Conservation (phyloP, 2,329 filamentous ascomycete species). For the Venturia pyrina region DNA sequence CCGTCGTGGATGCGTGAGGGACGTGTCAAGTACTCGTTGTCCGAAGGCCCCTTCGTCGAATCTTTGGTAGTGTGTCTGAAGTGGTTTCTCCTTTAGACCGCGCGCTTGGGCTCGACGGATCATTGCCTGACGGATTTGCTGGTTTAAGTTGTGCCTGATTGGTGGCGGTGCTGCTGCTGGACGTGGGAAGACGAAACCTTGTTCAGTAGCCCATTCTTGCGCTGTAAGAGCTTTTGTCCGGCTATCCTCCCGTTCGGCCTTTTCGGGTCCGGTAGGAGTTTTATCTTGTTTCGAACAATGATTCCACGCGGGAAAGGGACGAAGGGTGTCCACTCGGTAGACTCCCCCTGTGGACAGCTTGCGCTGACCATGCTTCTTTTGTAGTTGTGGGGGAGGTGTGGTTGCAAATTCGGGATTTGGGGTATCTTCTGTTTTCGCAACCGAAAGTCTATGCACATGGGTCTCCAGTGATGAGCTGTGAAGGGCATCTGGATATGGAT, state of each 20-base stretch:
- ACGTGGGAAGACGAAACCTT: not conserved
- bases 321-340: not conserved
- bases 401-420: not conserved
- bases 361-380: not conserved
- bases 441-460: conserved; percentile 3
- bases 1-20: not conserved
- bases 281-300: not conserved
- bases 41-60: not conserved
- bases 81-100: not conserved
- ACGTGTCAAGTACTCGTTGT: not conserved
- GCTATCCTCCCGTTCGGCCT: not conserved
- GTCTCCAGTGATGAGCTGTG: conserved; percentile 9
- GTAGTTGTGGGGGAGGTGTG: not conserved
- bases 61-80: not conserved
- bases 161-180: not conserved
- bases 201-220: not conserved
- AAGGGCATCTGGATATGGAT: not conserved
- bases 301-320: not conserved
- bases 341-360: not conserved
- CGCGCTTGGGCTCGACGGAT: not conserved
- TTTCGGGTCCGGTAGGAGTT: not conserved
- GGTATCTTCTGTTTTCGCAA: not conserved
- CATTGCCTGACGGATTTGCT: not conserved
- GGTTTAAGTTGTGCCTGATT: not conserved
- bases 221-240: not conserved